Base-by-base conservation (phyloP, 345 rosid genomes). In the Mallotus nudiflorus region DNA sequence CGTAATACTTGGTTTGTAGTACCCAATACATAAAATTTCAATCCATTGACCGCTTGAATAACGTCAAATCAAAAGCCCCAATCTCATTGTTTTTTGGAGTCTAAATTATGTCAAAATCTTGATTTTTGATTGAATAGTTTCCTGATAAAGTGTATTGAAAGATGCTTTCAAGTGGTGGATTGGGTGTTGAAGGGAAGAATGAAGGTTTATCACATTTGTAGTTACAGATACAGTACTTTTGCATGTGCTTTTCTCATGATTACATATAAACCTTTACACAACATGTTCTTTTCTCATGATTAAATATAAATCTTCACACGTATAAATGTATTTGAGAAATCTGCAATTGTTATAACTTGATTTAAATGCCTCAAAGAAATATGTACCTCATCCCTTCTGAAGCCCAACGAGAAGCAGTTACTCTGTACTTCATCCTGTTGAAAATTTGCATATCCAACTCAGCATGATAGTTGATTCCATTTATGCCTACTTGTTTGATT, bases 401-500 rank as follows among this genome's bases (percentile, higher is more conserved):
- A 39, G 12, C 28, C 20, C 65, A 60, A 61, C 20, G 14, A 11
- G 7, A 56, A 61, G 42, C 27, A 29, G 18, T 61, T 61, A 9
- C 16, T 16, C 11, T 16, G 24, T 31, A 37, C 15, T 8, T 49
- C 33, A 39, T 37, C 46, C 48, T 24, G 33, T 46, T 53, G 42
- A 44, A 69, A 51, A 40, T 40, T 52, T 64, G 54, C 53, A 63
- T 62, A 42, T 55, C 28, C 25, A 18, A 28, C 28, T 9, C 20
- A 54, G 40, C 40, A 54, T 2, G 14, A 53, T 39, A 54, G 31
- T 3, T 52, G 58, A 3, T 65, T n/a, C 45, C 22, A 31, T 4
- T 49, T 20, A 22, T 65, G 45, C n/a, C 24, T 1, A 28, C 40
- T 62, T 62, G 25, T 62, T 24, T n/a, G n/a, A n/a, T n/a, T n/a